Percentiles rank a stretch among this genome's conserved stretches.
Conservation (phyloP, 805 yeast genomes). For the Spathaspora girioi region DNA sequence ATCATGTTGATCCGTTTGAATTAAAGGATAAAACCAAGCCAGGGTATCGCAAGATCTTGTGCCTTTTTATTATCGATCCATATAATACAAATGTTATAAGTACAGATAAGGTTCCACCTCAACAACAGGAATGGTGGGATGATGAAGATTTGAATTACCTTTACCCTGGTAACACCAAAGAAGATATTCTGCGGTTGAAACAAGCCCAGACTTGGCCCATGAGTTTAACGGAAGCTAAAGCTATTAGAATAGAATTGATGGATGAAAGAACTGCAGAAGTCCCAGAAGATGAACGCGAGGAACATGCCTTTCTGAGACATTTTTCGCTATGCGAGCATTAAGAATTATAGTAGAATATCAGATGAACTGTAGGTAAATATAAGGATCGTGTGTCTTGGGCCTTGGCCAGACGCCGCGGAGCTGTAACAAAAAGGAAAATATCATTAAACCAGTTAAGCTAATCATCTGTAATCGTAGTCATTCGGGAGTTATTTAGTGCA, state of each 20-base stretch:
- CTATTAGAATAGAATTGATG: slow-evolving; percentile 22
- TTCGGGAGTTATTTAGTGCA: no score
- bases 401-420: no score
- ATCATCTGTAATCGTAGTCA: no score
- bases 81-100: slow-evolving; percentile 21
- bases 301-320: no score
- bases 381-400: no score
- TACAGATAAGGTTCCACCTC: slow-evolving; percentile 35
- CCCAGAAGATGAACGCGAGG: no score
- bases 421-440: no score
- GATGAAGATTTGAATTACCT: slow-evolving; percentile 9
- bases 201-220: slow-evolving; percentile 14
- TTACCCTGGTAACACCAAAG: slow-evolving; percentile 6
- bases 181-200: slow-evolving; percentile 4
- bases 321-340: no score
- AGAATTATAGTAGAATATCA: no score
- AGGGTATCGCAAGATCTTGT: slow-evolving; percentile 38
- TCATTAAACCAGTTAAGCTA: no score
- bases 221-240: slow-evolving; percentile 21
- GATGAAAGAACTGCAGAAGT: no score
- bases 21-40: slow-evolving; percentile 30
- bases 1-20: slow-evolving; percentile 37
- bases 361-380: no score
- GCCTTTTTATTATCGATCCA: slow-evolving; percentile 39
- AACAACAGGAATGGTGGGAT: slow-evolving; percentile 32